These are phyloP conservation scores for Phytopythium vexans DNA, from an alignment of 352 stramenopile species.

Conservation along the genomic window DNA sequence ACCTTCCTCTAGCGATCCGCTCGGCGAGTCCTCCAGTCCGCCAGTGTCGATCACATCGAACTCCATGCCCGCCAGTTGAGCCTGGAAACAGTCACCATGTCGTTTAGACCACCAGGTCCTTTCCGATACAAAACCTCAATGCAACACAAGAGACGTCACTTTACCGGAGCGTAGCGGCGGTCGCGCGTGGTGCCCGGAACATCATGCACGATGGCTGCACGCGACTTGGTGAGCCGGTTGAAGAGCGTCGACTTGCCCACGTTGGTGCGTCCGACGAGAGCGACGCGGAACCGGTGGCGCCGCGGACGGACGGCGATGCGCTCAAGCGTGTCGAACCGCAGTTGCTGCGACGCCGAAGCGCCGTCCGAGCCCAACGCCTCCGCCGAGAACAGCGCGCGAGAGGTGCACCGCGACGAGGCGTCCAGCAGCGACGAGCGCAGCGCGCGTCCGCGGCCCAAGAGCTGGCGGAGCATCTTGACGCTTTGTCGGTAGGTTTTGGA, in stretches of 20 bases:
- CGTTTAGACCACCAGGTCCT: conserved; percentile 1
- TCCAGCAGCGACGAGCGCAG: conserved; percentile 18
- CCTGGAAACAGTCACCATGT: conserved; percentile 7
- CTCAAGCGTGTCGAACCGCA: conserved; percentile 30
- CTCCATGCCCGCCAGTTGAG: conserved; percentile 62
- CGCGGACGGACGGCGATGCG: conserved; percentile 23
- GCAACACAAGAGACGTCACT: conserved; percentile 1
- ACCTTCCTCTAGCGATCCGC: conserved; percentile 60
- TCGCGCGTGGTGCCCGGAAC: conserved; percentile 78
- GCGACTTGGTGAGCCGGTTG: conserved; percentile 79
- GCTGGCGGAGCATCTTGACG: conserved; percentile 12
- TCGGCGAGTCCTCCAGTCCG: conserved; percentile 67
- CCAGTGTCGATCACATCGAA: conserved; percentile 84
- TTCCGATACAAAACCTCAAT: neutral
- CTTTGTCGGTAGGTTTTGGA: conserved; percentile 10
- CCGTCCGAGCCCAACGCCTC: conserved; percentile 3
- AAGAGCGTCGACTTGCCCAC: conserved; percentile 86
- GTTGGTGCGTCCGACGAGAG: conserved; percentile 81
- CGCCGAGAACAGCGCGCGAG: conserved; percentile 16
- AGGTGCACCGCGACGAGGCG: conserved; percentile 8
- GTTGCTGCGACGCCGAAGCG: conserved; percentile 9
- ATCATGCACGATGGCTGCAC: conserved; percentile 79
- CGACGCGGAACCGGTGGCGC: conserved; percentile 65
- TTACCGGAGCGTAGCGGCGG: conserved; percentile 56
- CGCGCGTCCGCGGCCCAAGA: conserved; percentile 22